A percentile compares a stretch with the other conserved stretches of the same genome.
phyloP scores from a whole-genome alignment of 2,329 filamentous ascomycete genomes.

The Sclerotinia trifoliorum region DNA sequence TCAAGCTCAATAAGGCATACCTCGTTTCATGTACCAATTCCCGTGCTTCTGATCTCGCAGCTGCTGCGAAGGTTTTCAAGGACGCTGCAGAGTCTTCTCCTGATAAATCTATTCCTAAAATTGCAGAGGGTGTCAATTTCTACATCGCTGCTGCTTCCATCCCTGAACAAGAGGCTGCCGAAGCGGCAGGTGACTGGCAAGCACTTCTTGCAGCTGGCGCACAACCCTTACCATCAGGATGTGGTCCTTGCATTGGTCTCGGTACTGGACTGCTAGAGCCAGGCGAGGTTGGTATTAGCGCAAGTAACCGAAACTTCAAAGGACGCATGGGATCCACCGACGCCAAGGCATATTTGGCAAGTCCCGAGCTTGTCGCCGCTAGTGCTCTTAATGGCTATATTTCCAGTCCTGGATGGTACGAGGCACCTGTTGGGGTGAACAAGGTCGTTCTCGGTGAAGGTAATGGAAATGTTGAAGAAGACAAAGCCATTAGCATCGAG shows the following conservation, averaged over 20 bases:
- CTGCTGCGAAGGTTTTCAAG: slow-evolving; percentile 81
- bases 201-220: slow-evolving; percentile 78
- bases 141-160: slow-evolving; percentile 87
- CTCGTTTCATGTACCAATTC: slow-evolving; percentile 89
- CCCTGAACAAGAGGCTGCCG: slow-evolving; percentile 72
- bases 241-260: slow-evolving; percentile 83
- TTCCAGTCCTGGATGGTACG: slow-evolving; percentile 74
- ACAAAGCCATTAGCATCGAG: slow-evolving; percentile 64
- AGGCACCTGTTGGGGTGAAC: slow-evolving; percentile 64
- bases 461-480: slow-evolving; percentile 61
- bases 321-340: slow-evolving; percentile 81
- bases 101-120: slow-evolving; percentile 60
- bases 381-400: slow-evolving; percentile 75
- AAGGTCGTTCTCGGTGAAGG: slow-evolving; percentile 72
- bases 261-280: slow-evolving; percentile 73
- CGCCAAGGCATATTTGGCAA: slow-evolving; percentile 81
- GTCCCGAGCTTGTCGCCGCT: slow-evolving; percentile 88
- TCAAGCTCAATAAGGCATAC: slow-evolving; percentile 80
- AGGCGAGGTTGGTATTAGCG: slow-evolving; percentile 83
- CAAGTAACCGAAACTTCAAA: slow-evolving; percentile 87
- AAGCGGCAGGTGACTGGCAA: slow-evolving; percentile 85
- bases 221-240: slow-evolving; percentile 66
- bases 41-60: slow-evolving; percentile 74
- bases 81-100: slow-evolving; percentile 63
- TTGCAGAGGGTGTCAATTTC: slow-evolving; percentile 74